Evolutionary conservation across 1,284 basidiomycete species (phyloP).

Genomic region (Termitomyces sp.): DNA sequence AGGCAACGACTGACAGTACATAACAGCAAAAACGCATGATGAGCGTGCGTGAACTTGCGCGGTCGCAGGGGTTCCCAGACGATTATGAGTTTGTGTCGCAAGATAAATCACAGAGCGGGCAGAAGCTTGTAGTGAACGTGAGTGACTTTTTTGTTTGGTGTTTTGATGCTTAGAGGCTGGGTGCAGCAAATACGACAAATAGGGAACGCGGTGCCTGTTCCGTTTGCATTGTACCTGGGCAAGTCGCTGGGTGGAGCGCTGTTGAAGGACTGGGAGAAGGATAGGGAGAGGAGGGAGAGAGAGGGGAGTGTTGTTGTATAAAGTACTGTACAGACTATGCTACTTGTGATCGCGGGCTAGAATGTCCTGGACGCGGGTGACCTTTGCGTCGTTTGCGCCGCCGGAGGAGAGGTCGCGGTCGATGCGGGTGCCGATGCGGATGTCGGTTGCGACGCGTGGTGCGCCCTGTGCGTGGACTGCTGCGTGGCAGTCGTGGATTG

Average conservation of each 20-base stretch:
- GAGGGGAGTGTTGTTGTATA: conserved; percentile 43
- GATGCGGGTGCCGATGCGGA: conserved; percentile 85
- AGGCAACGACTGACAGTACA: not conserved
- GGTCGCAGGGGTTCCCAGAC: conserved; percentile 72
- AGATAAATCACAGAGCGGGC: conserved; percentile 25
- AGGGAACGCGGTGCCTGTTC: conserved; percentile 70
- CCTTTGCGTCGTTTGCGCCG: conserved; percentile 71
- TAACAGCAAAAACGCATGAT: conserved; percentile 60
- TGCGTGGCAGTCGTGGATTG: conserved; percentile 83
- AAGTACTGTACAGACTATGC: not conserved
- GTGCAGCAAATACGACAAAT: conserved; percentile 64
- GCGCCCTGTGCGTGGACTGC: conserved; percentile 80
- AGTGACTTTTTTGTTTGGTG: conserved; percentile 18
- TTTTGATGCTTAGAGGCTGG: not conserved
- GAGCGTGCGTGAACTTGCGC: conserved; percentile 59
- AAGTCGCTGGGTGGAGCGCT: conserved; percentile 49
- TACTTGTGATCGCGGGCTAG: conserved; percentile 37
- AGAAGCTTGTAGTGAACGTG: conserved; percentile 42
- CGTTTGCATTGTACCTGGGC: conserved; percentile 57
- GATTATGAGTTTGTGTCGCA: conserved; percentile 50
- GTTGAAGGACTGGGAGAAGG: conserved; percentile 38
- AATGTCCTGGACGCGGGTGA: conserved; percentile 76
- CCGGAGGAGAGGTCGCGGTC: conserved; percentile 66
- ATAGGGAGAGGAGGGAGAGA: conserved; percentile 36
- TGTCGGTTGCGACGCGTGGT: conserved; percentile 78